Percentiles rank a stretch among this genome's conserved stretches.
Conservation (phyloP, 169 alveolate species). For the Ichthyophthirius multifiliis region DNA sequence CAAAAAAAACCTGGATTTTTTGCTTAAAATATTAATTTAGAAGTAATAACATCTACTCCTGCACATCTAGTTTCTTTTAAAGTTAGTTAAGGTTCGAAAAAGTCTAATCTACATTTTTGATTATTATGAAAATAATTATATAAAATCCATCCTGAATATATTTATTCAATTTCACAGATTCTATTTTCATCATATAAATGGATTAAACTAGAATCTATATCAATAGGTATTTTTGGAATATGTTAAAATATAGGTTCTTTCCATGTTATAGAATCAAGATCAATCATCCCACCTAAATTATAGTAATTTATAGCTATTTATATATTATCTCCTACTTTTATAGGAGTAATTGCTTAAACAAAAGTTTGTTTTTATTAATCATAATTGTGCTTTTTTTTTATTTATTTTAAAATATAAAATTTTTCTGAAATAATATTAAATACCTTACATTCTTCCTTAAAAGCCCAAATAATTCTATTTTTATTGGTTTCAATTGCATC, state of each 20-base stretch:
- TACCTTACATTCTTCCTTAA: conserved; percentile 15
- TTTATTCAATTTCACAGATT: conserved; percentile 13
- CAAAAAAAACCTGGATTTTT: not conserved
- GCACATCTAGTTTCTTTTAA: conserved; percentile 2
- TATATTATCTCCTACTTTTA: not conserved
- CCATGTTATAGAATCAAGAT: not conserved
- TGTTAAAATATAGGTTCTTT: not conserved
- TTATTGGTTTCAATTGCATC: not conserved
- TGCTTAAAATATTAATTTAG: conserved; percentile 5
- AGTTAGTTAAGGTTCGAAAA: not conserved
- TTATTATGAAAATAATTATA: not conserved
- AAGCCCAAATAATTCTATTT: conserved; percentile 4
- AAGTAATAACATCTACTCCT: conserved; percentile 19
- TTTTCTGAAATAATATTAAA: not conserved
- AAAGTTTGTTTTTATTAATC: not conserved
- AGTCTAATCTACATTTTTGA: not conserved
- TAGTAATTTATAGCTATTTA: not conserved
- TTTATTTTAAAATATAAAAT: not conserved
- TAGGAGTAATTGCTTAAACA: not conserved
- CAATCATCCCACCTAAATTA: not conserved
- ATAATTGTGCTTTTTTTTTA: not conserved
- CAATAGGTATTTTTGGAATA: not conserved
- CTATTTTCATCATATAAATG: not conserved
- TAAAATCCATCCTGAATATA: not conserved
- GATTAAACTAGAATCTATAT: not conserved